A percentile compares a stretch with the other conserved stretches of the same genome.
Conservation (phyloP, 2,329 filamentous ascomycete genomes). For the Talaromyces piceae region DNA sequence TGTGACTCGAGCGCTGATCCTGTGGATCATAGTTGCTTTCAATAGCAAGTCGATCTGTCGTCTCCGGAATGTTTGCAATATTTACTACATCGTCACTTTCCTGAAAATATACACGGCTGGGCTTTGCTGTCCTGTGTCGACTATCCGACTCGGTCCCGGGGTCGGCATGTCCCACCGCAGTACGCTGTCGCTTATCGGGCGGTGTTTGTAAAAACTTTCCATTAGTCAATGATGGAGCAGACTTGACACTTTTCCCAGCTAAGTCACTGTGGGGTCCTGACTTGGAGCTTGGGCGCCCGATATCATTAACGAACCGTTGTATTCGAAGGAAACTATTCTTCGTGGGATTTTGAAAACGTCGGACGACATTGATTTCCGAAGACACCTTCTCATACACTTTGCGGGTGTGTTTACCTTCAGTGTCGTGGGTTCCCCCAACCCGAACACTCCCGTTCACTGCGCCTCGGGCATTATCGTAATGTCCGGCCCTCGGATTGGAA, state of each 20-base stretch:
- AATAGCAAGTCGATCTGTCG: slow-evolving; percentile 13
- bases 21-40: slow-evolving; percentile 27
- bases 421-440: slow-evolving; percentile 23
- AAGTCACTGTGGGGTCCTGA: slow-evolving; percentile 14
- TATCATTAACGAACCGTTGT: slow-evolving; percentile 19
- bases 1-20: slow-evolving; percentile 14
- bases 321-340: slow-evolving; percentile 37
- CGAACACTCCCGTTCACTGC: slow-evolving; percentile 24
- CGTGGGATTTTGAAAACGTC: slow-evolving; percentile 39
- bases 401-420: slow-evolving; percentile 32
- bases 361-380: slow-evolving; percentile 38
- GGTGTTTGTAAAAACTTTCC: slow-evolving; percentile 18
- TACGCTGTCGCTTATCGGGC: slow-evolving; percentile 17
- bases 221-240: slow-evolving; percentile 24
- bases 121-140: slow-evolving; percentile 2
- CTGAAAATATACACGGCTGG: slow-evolving; percentile 23
- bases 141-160: slow-evolving; percentile 1
- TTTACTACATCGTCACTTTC: slow-evolving; percentile 25
- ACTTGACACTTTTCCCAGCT: slow-evolving; percentile 28
- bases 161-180: slow-evolving; percentile 1
- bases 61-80: slow-evolving; percentile 16
- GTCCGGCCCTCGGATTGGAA: slow-evolving; percentile 21
- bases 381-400: slow-evolving; percentile 39
- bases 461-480: slow-evolving; percentile 23
- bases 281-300: slow-evolving; percentile 11